Percentiles rank a stretch among this genome's conserved stretches.
Evolutionary conservation across 2,329 filamentous ascomycete species (phyloP).

Genomic region (Pseudogymnoascus sp.): DNA sequence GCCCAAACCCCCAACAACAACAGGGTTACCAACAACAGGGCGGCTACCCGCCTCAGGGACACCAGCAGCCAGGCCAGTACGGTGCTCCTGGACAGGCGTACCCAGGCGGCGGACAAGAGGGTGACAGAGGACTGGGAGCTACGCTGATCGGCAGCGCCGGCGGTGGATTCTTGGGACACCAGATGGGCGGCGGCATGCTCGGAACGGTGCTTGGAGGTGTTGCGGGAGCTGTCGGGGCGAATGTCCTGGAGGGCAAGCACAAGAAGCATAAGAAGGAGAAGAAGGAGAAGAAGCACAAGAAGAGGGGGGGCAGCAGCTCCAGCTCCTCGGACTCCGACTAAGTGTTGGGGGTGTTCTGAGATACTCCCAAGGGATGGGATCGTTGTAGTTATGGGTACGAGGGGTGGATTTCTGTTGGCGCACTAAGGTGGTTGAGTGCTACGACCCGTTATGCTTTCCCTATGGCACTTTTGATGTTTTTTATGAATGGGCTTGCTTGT

Average conservation of each 20-base stretch:
- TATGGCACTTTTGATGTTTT: background rate
- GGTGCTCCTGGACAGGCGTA: conserved; percentile 11
- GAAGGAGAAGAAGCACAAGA: conserved; percentile 16
- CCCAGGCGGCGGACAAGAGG: conserved; percentile 27
- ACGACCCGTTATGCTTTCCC: background rate
- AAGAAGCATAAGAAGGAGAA: conserved; percentile 29
- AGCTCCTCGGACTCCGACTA: conserved; percentile 9
- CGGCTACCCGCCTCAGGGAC: conserved; percentile 8
- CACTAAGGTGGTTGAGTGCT: background rate
- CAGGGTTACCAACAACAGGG: background rate
- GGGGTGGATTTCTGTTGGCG: background rate
- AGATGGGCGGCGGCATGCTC: conserved; percentile 46
- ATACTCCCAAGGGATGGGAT: background rate
- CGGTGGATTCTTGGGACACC: conserved; percentile 46
- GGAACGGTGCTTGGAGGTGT: conserved; percentile 45
- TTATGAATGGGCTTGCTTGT: background rate
- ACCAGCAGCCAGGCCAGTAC: conserved; percentile 10
- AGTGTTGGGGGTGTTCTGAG: background rate
- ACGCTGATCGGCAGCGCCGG: conserved; percentile 45
- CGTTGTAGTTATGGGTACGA: background rate
- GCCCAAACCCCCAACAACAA: background rate
- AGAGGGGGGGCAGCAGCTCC: background rate
- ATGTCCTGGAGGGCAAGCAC: conserved; percentile 40
- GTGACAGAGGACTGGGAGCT: conserved; percentile 48
- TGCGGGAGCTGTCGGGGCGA: conserved; percentile 48